Evolutionary conservation across 176 grass and related monocot species (phyloP), one percentile per base, ranked within the genome.

Genomic region (Guadua angustifolia): DNA sequence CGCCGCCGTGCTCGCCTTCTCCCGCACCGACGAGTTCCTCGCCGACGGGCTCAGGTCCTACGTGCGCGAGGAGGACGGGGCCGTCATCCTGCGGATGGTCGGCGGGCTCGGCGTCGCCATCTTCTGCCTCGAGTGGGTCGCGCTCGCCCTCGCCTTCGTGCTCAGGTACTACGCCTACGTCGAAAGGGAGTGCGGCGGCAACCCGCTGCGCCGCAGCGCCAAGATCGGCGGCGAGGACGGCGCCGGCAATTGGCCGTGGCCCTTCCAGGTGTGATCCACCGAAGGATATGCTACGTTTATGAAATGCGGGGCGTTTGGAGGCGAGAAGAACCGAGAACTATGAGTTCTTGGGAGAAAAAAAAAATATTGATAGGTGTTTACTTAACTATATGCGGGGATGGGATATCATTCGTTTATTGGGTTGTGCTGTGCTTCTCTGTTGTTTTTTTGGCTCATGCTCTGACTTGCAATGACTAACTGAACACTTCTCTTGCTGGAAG

Each of bases 41-140:
- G 14, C 33, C 81, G 82, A 84, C 66, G 92, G 92, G 29, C 90
- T 97, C 71, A 60, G 21, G 58, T 94, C 91, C 18, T 97, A 97
- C 70, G 94, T 99, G 78, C 88, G 86, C 66, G 85, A 92, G 91
- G 97, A 99, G 75, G 91, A 99, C 64, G 93, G 91, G 38, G 81
- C 87, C 50, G 88, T 99, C 78, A 99, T 99, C 79, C 87, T 99
- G 66, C 89, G 91, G 80, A 99, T 99, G 97, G 74, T 99, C 29
- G 97, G 97, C 3, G 93, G 97, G 0, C 88, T 99, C 86, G 97
- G 93, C 65, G 68, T 99, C 66, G 87, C 88, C 86, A 88, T 99
- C 69, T 99, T 99, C 93, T 93, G 91, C 78, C 80, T 99, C 66
- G 97, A 99, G 84, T 99, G 97, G 97, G 83, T 94, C 40, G 80